Evolutionary conservation across 768 basidiomycete species (phyloP), one percentile per base, ranked within the genome.

Genomic region (Gymnopilus junonius): DNA sequence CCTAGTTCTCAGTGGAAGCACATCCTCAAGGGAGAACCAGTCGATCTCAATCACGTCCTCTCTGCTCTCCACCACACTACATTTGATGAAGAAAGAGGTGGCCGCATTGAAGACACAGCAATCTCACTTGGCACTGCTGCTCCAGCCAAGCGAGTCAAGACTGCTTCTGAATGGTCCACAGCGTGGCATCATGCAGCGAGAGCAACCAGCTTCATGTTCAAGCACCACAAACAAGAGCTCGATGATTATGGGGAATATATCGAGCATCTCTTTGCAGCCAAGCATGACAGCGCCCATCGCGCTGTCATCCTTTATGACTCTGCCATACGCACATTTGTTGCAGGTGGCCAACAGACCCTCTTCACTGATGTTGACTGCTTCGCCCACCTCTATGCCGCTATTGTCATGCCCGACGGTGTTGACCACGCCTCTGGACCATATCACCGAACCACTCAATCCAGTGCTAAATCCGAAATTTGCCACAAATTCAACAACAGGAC

Each of bases 221-320:
- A 65, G 0, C 69, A 73, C 46, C 58, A 71, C 8, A 23, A 20
- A 3, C 3, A 42, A 0, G 75, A 78, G 51, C 65, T 76, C 17
- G 2, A n/a, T 1, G 43, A n/a, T 0, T 79, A 76, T 42, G 48
- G 58, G 3, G 43, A 67, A 4, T 65, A 71, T 35, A 75, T 78
- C 60, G 32, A 59, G 8, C 29, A 55, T 0, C 40, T 72, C 5
- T 76, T 77, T 67, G 32, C 56, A 0, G 21, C 68, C 1, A 23
- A 64, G 4, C 1, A 23, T 1, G 23, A 8, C 0, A 1, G 43
- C 2, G 39, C 32, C 11, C 73, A 72, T 40, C 8, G 0, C 4
- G 29, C 60, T 20, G 55, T 80, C 66, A 68, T 80, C 55, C 21
- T 67, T 6, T 76, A 67, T 58, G 78, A 81, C 62, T 65, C 67